Percentiles rank a stretch among this genome's conserved stretches.
phyloP scores from a whole-genome alignment of 768 basidiomycete genomes.

The Tricholoma matsutake region DNA sequence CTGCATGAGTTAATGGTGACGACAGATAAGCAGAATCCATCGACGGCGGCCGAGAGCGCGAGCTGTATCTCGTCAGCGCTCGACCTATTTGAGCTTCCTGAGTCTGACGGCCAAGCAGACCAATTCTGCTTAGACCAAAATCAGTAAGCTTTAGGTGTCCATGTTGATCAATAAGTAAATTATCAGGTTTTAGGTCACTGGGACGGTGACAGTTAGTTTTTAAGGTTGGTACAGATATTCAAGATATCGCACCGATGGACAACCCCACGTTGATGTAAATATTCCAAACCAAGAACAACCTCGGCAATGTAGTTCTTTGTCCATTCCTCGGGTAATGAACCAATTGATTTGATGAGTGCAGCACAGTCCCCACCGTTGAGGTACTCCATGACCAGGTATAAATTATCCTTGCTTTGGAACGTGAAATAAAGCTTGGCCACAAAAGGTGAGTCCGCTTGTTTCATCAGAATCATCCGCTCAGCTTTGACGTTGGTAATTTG shows the following conservation, averaged over 20 bases:
- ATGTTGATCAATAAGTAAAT: slow-evolving; percentile 92
- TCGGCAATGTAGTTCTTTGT: slow-evolving; percentile 95
- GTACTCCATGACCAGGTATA: slow-evolving; percentile 99
- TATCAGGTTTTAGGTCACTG: slow-evolving; percentile 98
- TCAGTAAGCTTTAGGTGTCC: slow-evolving; percentile 98
- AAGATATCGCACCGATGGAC: slow-evolving; percentile 80
- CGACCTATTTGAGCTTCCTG: slow-evolving; percentile 58
- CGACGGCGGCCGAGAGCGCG: slow-evolving; percentile 78
- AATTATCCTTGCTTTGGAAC: slow-evolving; percentile 98
- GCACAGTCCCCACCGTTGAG: slow-evolving; percentile 98
- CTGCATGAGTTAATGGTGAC: slow-evolving; percentile 66
- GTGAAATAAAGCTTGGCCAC: slow-evolving; percentile 98
- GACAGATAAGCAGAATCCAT: slow-evolving; percentile 77
- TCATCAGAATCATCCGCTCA: slow-evolving; percentile 99
- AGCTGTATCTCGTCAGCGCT: slow-evolving; percentile 51
- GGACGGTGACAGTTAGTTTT: slow-evolving; percentile 9
- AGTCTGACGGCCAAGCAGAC: slow-evolving; percentile 96
- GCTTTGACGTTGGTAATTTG: slow-evolving; percentile 99
- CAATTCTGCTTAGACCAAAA: slow-evolving; percentile 95
- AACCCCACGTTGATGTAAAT: slow-evolving; percentile 92
- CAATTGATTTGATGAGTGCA: slow-evolving; percentile 93
- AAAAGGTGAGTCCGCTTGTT: slow-evolving; percentile 96
- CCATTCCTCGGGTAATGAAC: slow-evolving; percentile 94
- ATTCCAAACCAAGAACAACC: slow-evolving; percentile 91
- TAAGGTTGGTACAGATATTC: background rate